Base-by-base conservation (phyloP, 2,329 filamentous ascomycete species). In the Furcasterigmium furcatum region DNA sequence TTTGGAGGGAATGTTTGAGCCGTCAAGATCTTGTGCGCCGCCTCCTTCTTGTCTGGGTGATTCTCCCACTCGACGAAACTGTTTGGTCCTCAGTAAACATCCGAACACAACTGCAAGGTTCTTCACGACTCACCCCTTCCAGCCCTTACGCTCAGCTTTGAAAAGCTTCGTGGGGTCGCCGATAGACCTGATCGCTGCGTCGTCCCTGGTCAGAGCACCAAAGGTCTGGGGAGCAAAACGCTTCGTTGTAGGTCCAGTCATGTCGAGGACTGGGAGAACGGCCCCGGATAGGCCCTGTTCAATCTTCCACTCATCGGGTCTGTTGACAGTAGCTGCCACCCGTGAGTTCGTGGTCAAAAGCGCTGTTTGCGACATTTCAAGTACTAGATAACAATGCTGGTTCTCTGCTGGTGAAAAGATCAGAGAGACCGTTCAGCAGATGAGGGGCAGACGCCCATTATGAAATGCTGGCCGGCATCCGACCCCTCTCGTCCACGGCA, bases 11-110 rank as follows among this genome's bases (percentile, higher is more conserved):
- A 61, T 0, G 50, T 57, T 21, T 34, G 30, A 0, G 51, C 44
- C 1, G 46, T 57, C 30, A 64, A 57, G 40, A 85, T 75, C 45
- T 79, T 70, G 39, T 76, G 72, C 0, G 80, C 84, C 38, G 74
- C 66, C 21, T 70, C 72, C 55, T 84, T 85, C 62, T 86, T 87
- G 40, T 85, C 80, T 0, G 84, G 84, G 44, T 86, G 84, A 12
- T 79, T 73, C 57, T 87, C 84, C 84, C 83, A 87, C 55, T 87
- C 84, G 6, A 88, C 71, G 49, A 85, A 87, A 8, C 79, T 62
- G 34, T n/a, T n/a, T 27, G 16, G 32, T 9, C 14, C n/a, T 18
- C n/a, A 38, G n/a, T 14, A 8, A 27, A 27, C 12, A 27, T 27
- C 24, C 24, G 24, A 27, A 27, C 24, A 27, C 7, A 12, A 27